These are phyloP conservation scores for Vigna hirtella DNA, from an alignment of 306 rosid species.

Conservation along the genomic window DNA sequence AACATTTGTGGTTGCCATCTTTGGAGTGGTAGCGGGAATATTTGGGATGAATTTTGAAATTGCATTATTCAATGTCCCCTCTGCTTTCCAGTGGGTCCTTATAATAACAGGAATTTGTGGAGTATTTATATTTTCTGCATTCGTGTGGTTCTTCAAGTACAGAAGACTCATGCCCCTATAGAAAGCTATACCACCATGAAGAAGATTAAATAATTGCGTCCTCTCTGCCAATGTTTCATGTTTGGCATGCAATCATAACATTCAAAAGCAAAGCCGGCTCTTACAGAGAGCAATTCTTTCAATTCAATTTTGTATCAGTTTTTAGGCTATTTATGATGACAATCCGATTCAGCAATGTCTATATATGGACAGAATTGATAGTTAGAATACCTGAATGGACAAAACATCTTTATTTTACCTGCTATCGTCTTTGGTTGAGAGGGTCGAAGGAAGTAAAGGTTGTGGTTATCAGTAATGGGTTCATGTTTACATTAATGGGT, in stretches of 20 bases:
- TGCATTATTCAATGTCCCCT: slow-evolving; percentile 62
- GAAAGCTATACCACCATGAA: slow-evolving; percentile 40
- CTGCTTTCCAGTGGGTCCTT: slow-evolving; percentile 93
- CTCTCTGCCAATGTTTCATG: slow-evolving; percentile 23
- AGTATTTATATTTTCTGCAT: slow-evolving; percentile 73
- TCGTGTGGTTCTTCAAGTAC: slow-evolving; percentile 95
- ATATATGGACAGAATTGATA: neutral
- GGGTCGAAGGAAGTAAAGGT: neutral
- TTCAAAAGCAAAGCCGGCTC: slow-evolving; percentile 39
- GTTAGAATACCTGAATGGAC: slow-evolving; percentile 37
- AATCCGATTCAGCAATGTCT: slow-evolving; percentile 28
- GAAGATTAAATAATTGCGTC: slow-evolving; percentile 23
- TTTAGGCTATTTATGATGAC: slow-evolving; percentile 26
- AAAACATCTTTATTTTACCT: neutral
- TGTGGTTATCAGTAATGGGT: neutral
- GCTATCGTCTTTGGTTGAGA: neutral
- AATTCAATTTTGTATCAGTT: slow-evolving; percentile 45
- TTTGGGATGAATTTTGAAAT: slow-evolving; percentile 94
- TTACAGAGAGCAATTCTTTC: slow-evolving; percentile 47
- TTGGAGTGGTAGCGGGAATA: slow-evolving; percentile 96
- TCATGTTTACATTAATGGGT: no score
- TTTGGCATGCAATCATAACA: slow-evolving; percentile 26
- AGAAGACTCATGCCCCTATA: slow-evolving; percentile 98
- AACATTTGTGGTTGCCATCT: slow-evolving; percentile 94
- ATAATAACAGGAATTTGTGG: slow-evolving; percentile 78